Evolutionary conservation across 208 protist species (phyloP).

Genomic region (Trypanosoma lewisi): DNA sequence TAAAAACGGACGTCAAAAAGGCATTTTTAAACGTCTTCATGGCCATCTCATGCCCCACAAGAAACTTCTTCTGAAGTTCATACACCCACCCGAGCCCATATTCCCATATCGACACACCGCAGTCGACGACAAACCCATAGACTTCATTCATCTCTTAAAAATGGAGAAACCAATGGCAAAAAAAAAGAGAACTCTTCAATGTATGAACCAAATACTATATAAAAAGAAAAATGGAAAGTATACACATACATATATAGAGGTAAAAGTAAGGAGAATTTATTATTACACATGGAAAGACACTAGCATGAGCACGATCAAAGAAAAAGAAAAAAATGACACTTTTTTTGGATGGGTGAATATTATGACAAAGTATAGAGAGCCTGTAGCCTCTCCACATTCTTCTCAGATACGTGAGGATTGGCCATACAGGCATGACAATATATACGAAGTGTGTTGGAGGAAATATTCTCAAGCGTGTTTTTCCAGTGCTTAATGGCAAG

Average conservation of each 20-base stretch:
- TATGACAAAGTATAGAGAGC: not conserved
- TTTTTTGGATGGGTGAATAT: not conserved
- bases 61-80: not conserved
- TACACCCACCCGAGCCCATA: not conserved
- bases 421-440: slow-evolving; percentile 56
- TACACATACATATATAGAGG: not conserved
- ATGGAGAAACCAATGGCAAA: not conserved
- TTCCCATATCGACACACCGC: slow-evolving; percentile 1
- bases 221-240: slow-evolving; percentile 8
- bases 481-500: slow-evolving; percentile 51
- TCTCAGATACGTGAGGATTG: slow-evolving; percentile 25
- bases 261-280: not conserved
- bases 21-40: not conserved
- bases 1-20: slow-evolving; percentile 8
- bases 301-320: not conserved
- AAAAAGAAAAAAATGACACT: not conserved
- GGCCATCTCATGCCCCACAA: not conserved
- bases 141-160: slow-evolving; percentile 9
- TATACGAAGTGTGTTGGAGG: slow-evolving; percentile 54
- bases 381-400: slow-evolving; percentile 28
- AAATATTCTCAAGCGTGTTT: slow-evolving; percentile 14
- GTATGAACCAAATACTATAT: not conserved
- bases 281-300: not conserved
- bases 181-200: no score
- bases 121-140: slow-evolving; percentile 13